Evolutionary conservation across 768 basidiomycete genomes (phyloP), one percentile per base, ranked within the genome.

Genomic region (Coprinellus aureogranulatus): DNA sequence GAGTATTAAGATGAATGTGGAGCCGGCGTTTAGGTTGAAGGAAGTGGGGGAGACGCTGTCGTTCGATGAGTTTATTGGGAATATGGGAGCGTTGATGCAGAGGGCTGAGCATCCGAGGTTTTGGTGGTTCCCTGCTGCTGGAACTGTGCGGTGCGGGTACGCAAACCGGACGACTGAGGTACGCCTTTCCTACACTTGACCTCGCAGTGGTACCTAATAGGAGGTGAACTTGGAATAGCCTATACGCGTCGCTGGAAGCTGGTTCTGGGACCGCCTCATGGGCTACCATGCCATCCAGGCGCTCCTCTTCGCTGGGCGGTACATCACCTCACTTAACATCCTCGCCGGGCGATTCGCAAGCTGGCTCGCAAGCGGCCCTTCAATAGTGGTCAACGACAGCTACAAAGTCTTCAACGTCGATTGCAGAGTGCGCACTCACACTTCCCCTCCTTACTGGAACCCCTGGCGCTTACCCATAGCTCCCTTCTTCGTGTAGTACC

Each of bases 121-220:
- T 18, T 97, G 92, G 92, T 99, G 95, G 95, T 96, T 87, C 73
- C 94, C 95, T 2, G 86, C 89, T 49, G 80, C 85, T 14, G 87
- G 87, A 57, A 72, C 73, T 31, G 78, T 96, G 49, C 82, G 91
- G 37, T 81, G 90, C 51, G 89, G 87, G 65, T 77, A 85, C 61
- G 80, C 88, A 30, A 81, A 92, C 72, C 82, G 94, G 58, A 92
- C 92, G 4, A 68, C 69, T 54, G 89, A 92, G 79, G 94, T 95
- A 70, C 52, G 65, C 41, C 28, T 54, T 49, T 53, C 58, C 45
- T 62, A n/a, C 51, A 8, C 31, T 26, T 9, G n/a, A 12, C 11
- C 30, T 12, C 8, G 14, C 11, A 23, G 18, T 16, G 30, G 14
- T n/a, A 37, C 16, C 18, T 34, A 27, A 28, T 49, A 12, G 26